Evolutionary conservation across 805 yeast species (phyloP), one percentile per base, ranked within the genome.

Genomic region (Saturnispora hagleri): DNA sequence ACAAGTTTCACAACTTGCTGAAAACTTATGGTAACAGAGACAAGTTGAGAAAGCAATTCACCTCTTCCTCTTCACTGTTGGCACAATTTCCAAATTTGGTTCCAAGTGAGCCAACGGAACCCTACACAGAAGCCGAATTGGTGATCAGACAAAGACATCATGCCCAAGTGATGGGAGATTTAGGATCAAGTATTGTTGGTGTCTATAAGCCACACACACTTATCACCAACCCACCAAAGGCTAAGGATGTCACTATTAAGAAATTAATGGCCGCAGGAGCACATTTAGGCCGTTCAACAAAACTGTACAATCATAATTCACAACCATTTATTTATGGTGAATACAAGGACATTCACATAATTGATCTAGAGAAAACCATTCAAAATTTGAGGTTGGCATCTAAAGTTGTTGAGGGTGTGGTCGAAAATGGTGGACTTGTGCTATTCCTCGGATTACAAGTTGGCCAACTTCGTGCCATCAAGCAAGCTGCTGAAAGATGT

Each of bases 221-320:
- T 54, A 72, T 83, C 31, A 71, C 73, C 44, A 69, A 73, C 24
- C 96, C 96, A 17, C 71, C 77, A 35, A 60, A 72, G 13, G 71
- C 80, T 22, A 68, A 75, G 22, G 79, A 86, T 52, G 64, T 87
- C 12, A 75, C 91, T 2, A 72, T 89, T 36, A 72, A 88, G 31
- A 81, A 81, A 52, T 74, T 93, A 50, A 66, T 91, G 67, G 91
- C 97, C 3, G 88, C 97, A 0, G 97, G 97, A 49, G 91, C 91
- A 45, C 99, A 93, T 67, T 72, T 93, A 58, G 99, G 99, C 28
- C 97, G 91, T 60, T 77, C 96, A n/a, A 84, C 80, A 35, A 73
- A 84, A 3, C 72, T 84, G 55, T 85, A 83, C 80, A 81, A 95
- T 59, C 81, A 89, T 9, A 76, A 85, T 27, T 87, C 90, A 48